A percentile compares a stretch with the other conserved stretches of the same genome.
phyloP scores from a whole-genome alignment of 805 yeast species.

The Ogataea dorogensis region DNA sequence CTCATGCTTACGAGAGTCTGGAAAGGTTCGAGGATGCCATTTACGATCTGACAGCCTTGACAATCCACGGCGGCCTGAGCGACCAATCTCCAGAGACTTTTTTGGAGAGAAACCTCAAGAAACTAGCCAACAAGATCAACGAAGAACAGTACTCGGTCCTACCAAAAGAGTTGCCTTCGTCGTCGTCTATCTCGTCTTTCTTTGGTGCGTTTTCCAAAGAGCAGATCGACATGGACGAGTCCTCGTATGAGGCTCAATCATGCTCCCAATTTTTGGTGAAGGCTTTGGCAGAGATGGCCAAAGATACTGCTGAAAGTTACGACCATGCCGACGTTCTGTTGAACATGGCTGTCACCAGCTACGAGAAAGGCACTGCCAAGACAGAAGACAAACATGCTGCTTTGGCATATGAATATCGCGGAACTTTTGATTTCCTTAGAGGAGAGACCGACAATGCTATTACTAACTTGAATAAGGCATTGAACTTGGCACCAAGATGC shows the following conservation, averaged over 20 bases:
- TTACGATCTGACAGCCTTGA: constrained; percentile 86
- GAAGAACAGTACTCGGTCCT: constrained; percentile 54
- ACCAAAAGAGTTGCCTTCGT: constrained; percentile 67
- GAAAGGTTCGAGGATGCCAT: constrained; percentile 81
- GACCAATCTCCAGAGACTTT: constrained; percentile 75
- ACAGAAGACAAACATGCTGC: constrained; percentile 47
- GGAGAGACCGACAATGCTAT: constrained; percentile 67
- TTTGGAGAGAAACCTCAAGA: constrained; percentile 82
- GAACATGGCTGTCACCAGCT: constrained; percentile 54
- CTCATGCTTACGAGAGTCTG: constrained; percentile 82
- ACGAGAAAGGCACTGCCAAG: constrained; percentile 35
- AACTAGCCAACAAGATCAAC: constrained; percentile 72
- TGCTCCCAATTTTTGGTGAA: constrained; percentile 64
- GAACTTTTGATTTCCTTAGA: constrained; percentile 80
- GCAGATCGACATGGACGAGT: constrained; percentile 44
- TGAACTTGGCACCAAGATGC: constrained; percentile 69
- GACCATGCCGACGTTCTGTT: constrained; percentile 58
- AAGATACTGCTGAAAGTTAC: constrained; percentile 56
- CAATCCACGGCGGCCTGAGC: constrained; percentile 75
- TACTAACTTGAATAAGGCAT: constrained; percentile 59
- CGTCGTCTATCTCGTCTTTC: constrained; percentile 81
- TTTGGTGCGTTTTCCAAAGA: constrained; percentile 76
- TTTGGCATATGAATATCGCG: constrained; percentile 78
- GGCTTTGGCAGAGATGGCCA: constrained; percentile 53
- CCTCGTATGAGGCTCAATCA: constrained; percentile 50